Evolutionary conservation across 202 grass and related monocot species (phyloP), one percentile per base, ranked within the genome.

Genomic region (Cymbopogon flexuosus): DNA sequence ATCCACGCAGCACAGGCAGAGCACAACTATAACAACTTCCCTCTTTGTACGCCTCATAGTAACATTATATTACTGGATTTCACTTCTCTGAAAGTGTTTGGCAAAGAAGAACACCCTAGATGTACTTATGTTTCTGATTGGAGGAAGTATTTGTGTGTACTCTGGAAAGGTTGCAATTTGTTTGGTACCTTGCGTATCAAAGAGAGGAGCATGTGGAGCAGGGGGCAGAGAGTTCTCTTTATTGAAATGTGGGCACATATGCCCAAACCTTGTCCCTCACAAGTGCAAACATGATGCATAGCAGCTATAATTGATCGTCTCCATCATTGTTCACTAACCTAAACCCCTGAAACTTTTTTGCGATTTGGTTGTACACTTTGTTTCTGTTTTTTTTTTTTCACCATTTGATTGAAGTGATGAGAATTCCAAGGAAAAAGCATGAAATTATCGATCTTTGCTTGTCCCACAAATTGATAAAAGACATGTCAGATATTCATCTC

Each of bases 191-290:
- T 60, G 22, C 22, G 3, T 60, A 60, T 24, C 10, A 24, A 76
- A 54, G 63, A 8, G 70, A 68, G 34, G 63, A 34, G 16, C 62
- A 36, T 59, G 13, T 27, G 36, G 37, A 83, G 36, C 68, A 79
- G 11, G 60, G 9, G 27, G 9, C 46, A 68, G 39, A 68, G 10
- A 18, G 73, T 58, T 77, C 60, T 83, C 67, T 83, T 68, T 5
- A n/a, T 51, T 21, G 33, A 58, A 79, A 83, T 51, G 68, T 83
- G 60, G 75, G 30, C 47, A 73, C 46, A 62, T n/a, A 29, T n/a
- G 27, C 34, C 10, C 5, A 19, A 14, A 13, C 16, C 39, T 65
- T 63, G 52, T 62, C 13, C 34, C 64, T 14, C 5, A 62, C 39
- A 8, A 23, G 57, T 58, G 5, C 40, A 35, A 10, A 15, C 9